These are phyloP conservation scores for Termitomyces sp. DNA, from an alignment of 768 basidiomycete species.

Conservation along the genomic window DNA sequence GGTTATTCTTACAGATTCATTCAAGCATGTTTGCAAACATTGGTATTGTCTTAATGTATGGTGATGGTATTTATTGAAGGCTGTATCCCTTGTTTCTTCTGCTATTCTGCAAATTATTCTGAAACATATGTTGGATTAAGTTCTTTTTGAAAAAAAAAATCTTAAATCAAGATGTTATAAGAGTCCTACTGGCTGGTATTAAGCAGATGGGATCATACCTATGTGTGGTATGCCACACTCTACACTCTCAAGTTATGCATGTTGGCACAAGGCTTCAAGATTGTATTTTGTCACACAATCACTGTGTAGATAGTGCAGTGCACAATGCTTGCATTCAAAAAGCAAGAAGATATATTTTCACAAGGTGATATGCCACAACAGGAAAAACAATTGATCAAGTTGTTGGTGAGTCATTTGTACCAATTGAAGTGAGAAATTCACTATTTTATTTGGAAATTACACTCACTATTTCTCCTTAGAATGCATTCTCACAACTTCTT, in stretches of 20 bases:
- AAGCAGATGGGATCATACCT: not conserved
- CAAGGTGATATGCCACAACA: conserved; percentile 18
- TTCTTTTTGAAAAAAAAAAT: too few species aligned
- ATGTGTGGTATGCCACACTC: not conserved
- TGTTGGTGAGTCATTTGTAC: conserved; percentile 15
- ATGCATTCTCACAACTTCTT: too few species aligned
- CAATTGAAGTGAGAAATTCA: too few species aligned
- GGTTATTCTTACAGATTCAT: not conserved
- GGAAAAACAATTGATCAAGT: conserved; percentile 19
- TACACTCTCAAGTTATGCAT: not conserved
- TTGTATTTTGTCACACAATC: not conserved
- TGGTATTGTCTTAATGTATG: conserved; percentile 3
- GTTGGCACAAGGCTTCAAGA: not conserved
- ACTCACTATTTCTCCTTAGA: too few species aligned
- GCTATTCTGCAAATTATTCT: conserved; percentile 8
- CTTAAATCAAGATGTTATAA: not conserved
- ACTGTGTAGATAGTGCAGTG: not conserved
- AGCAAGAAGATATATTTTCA: too few species aligned
- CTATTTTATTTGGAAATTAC: too few species aligned
- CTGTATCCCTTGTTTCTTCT: conserved; percentile 9
- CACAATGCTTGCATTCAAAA: not conserved
- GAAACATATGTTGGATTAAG: not conserved
- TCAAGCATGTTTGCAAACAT: conserved; percentile 7
- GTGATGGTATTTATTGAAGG: not conserved
- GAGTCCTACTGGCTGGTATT: not conserved